Conservation (phyloP, 129 eudicot genomes). For the Arctium lappa region DNA sequence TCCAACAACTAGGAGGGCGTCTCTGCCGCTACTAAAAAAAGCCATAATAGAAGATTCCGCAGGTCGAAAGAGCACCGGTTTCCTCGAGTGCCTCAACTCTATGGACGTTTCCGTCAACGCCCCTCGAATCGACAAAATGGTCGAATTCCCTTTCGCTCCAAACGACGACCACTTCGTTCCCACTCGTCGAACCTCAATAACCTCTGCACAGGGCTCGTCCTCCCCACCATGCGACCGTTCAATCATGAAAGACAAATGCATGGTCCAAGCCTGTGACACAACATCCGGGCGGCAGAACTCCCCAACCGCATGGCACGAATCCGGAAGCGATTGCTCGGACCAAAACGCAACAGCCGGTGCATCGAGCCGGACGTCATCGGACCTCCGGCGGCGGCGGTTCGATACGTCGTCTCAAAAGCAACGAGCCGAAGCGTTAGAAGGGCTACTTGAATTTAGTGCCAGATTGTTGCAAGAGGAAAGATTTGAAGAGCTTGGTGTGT, state of each 20-base stretch:
- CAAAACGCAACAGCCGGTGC: conserved; percentile 88
- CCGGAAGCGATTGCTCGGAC: conserved; percentile 61
- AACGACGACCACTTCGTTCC: conserved; percentile 45
- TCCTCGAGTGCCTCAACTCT: conserved; percentile 50
- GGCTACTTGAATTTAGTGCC: conserved; percentile 90
- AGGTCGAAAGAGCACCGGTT: conserved; percentile 37
- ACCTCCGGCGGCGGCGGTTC: conserved; percentile 52
- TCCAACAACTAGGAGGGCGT: conserved; percentile 64
- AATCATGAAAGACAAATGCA: conserved; percentile 80
- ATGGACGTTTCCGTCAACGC: conserved; percentile 87
- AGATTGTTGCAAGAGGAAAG: conserved; percentile 79
- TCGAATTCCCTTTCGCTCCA: conserved; percentile 56
- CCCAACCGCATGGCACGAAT: conserved; percentile 40
- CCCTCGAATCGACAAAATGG: conserved; percentile 87
- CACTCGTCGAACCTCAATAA: conserved; percentile 41
- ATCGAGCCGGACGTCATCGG: conserved; percentile 82
- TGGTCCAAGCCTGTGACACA: conserved; percentile 52
- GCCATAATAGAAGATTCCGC: conserved; percentile 27
- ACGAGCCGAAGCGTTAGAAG: conserved; percentile 92
- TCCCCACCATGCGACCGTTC: conserved; percentile 66
- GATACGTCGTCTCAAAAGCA: conserved; percentile 80
- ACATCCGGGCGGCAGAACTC: conserved; percentile 39
- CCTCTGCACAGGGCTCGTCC: conserved; percentile 73
- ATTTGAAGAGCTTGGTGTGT: conserved; percentile 82
- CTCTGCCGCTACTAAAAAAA: conserved; percentile 60